Base-by-base conservation (phyloP, 2,329 filamentous ascomycete species). In the Ilyonectria destructans region DNA sequence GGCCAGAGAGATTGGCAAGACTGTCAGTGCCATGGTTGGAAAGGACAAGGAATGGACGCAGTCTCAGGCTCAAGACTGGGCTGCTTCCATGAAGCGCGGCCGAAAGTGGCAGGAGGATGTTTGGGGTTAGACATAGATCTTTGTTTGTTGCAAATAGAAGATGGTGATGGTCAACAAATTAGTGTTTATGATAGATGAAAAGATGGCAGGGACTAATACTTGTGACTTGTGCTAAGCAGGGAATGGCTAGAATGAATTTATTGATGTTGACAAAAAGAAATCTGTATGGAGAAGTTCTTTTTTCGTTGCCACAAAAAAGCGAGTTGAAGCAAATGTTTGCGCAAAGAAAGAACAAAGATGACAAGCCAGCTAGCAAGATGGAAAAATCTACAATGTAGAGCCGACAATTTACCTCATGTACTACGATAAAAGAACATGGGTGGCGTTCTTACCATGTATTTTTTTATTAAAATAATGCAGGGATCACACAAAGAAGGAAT, bases 41-140 rank as follows among this genome's bases (percentile, higher is more conserved):
- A 58, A 49, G 46, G 55, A 62, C 15, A 67, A 62, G 64, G 45
- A 45, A 7, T 62, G 52, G 52, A 58, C 64, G 4, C 49, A 58
- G 35, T 19, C 40, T 23, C 45, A 67, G 54, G 64, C 64, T 9
- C 51, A 62, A 33, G 58, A 62, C 15, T 67, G 64, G 64, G 64
- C 64, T 12, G 56, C 64, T 8, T 35, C 40, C 8, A 67, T 67
- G 64, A 67, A 67, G 58, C 58, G 64, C 17, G 64, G 64, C 37
- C 64, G 64, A 31, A 67, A 67, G 64, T 67, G 64, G 64, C 64
- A 67, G 43, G 64, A 67, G 52, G 64, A 67, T 58, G 64, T 67
- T 37, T 67, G 64, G 64, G 64, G 64, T 46, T 67, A 52, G 19
- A 23, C 13, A 3, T 15, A 6, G 23, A 10, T n/a, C 2, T 40